These are phyloP conservation scores for Boletus subparvulus DNA, from an alignment of 768 basidiomycete genomes.

Conservation along the genomic window DNA sequence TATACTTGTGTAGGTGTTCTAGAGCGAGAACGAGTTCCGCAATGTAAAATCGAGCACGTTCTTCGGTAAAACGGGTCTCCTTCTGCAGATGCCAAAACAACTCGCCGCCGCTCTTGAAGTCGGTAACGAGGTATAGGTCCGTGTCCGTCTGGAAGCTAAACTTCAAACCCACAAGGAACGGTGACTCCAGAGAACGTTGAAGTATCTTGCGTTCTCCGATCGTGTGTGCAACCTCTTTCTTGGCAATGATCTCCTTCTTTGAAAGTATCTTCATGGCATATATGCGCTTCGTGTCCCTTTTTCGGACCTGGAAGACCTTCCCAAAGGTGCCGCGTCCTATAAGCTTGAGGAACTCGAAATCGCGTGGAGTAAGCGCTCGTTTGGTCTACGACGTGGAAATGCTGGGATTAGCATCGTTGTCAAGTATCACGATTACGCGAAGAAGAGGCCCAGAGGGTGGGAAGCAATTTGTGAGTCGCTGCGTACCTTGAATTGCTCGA, in stretches of 20 bases:
- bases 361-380: slow-evolving; percentile 85
- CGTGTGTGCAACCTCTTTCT: slow-evolving; percentile 99
- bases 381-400: slow-evolving; percentile 57
- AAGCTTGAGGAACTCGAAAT: slow-evolving; percentile 98
- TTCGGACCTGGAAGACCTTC: slow-evolving; percentile 98
- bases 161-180: slow-evolving; percentile 97
- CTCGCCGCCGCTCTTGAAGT: slow-evolving; percentile 98
- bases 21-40: slow-evolving; percentile 93
- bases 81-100: slow-evolving; percentile 98
- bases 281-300: slow-evolving; percentile 96
- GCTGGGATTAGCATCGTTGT: slow-evolving; percentile 17
- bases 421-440: slow-evolving; percentile 25
- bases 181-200: slow-evolving; percentile 87
- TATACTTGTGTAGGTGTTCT: slow-evolving; percentile 96
- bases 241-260: slow-evolving; percentile 98
- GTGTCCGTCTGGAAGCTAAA: slow-evolving; percentile 97
- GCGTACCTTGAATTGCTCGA: slow-evolving; percentile 82
- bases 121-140: slow-evolving; percentile 94
- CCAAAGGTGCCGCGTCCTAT: slow-evolving; percentile 99
- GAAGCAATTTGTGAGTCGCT: slow-evolving; percentile 18
- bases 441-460: slow-evolving; percentile 22
- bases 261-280: slow-evolving; percentile 99
- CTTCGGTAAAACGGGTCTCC: slow-evolving; percentile 91
- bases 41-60: slow-evolving; percentile 93
- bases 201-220: slow-evolving; percentile 99